Percentiles rank a stretch among this genome's conserved stretches.
phyloP scores from a whole-genome alignment of 1,284 basidiomycete species.

The Cryptococcus hybrid region DNA sequence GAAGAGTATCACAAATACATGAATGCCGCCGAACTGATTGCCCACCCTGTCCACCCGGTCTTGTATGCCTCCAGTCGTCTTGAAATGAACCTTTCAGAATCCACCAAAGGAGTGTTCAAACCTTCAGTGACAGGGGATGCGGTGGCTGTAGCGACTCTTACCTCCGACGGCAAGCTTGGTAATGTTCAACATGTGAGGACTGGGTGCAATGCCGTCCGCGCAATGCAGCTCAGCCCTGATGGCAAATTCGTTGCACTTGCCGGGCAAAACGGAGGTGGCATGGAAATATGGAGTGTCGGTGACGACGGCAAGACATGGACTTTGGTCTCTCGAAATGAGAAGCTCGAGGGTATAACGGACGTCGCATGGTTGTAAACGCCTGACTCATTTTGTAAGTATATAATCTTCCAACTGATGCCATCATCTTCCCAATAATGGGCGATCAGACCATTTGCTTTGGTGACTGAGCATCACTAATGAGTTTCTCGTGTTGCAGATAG shows the following conservation, averaged over 20 bases:
- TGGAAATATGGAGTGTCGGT: constrained; percentile 40
- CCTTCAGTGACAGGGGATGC: constrained; percentile 37
- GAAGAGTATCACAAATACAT: constrained; percentile 23
- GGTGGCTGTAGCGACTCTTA: constrained; percentile 37
- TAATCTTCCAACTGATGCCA: too few relatives aligned
- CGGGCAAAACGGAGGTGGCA: constrained; percentile 38
- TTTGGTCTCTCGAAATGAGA: constrained; percentile 62
- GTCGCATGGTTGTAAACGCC: constrained; percentile 32
- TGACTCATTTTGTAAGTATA: too few relatives aligned
- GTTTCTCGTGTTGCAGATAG: too few relatives aligned
- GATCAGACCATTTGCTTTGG: too few relatives aligned
- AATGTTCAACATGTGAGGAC: constrained; percentile 36
- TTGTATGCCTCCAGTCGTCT: constrained; percentile 47
- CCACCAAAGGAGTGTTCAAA: constrained; percentile 20
- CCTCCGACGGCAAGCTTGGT: constrained; percentile 25
- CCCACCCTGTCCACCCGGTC: constrained; percentile 28
- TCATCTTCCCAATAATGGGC: too few relatives aligned
- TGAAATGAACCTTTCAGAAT: constrained; percentile 33
- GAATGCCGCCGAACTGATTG: constrained; percentile 41
- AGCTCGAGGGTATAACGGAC: constrained; percentile 56
- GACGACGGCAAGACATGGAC: constrained; percentile 39
- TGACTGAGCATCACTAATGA: too few relatives aligned
- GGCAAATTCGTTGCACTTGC: constrained; percentile 43
- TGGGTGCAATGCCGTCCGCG: constrained; percentile 37
- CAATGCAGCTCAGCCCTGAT: constrained; percentile 39